These are phyloP conservation scores for Fusarium sp. DNA, from an alignment of 2,329 filamentous ascomycete genomes.

Conservation along the genomic window DNA sequence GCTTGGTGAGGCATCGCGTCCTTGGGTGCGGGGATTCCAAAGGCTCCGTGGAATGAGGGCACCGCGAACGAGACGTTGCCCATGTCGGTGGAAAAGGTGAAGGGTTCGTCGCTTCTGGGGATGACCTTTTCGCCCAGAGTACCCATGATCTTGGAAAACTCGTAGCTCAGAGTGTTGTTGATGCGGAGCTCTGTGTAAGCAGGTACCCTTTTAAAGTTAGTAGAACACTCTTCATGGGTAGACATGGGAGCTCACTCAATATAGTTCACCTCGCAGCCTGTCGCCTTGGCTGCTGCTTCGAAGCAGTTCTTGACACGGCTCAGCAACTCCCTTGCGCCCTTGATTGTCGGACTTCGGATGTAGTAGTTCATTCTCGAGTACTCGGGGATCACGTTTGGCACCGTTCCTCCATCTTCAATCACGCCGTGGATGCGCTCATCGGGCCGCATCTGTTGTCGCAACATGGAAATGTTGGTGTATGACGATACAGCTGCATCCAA, in stretches of 20 bases:
- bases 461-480: background rate
- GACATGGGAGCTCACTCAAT: slow-evolving; percentile 45
- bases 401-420: slow-evolving; percentile 22
- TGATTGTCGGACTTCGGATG: slow-evolving; percentile 43
- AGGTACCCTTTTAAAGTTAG: background rate
- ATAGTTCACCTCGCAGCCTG: slow-evolving; percentile 51
- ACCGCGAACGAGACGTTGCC: background rate
- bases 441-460: background rate
- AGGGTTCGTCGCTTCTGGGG: background rate
- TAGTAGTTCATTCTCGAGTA: slow-evolving; percentile 55
- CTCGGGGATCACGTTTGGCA: slow-evolving; percentile 55
- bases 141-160: background rate
- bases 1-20: background rate
- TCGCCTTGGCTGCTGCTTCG: slow-evolving; percentile 50
- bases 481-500: background rate
- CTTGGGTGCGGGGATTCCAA: background rate
- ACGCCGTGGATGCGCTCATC: background rate
- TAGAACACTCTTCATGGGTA: too few relatives aligned
- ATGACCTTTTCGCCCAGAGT: background rate
- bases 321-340: slow-evolving; percentile 43
- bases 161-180: background rate
- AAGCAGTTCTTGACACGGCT: slow-evolving; percentile 52
- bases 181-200: background rate
- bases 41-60: background rate
- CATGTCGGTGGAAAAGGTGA: background rate